These are phyloP conservation scores for Colletotrichum plurivorum DNA, from an alignment of 2,329 filamentous ascomycete species.

Conservation along the genomic window DNA sequence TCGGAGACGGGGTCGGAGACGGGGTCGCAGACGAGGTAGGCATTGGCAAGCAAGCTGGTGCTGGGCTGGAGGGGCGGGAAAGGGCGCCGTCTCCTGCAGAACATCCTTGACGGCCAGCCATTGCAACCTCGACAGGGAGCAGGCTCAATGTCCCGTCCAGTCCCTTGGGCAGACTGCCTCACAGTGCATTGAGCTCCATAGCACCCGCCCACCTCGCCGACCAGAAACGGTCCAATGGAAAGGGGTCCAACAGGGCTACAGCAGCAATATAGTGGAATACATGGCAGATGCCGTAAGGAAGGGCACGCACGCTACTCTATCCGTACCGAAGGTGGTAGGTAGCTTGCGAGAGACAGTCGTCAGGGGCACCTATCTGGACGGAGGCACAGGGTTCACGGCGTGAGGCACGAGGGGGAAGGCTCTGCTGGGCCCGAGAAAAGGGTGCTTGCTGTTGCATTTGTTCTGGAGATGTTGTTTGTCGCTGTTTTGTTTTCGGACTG, in stretches of 20 bases:
- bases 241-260: constrained; percentile 5
- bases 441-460: constrained; percentile 8
- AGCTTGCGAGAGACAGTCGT: constrained; percentile 1
- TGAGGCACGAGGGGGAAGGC: constrained; percentile 1
- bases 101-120: constrained; percentile 30
- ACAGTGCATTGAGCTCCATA: constrained; percentile 40
- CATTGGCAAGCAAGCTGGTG: background rate
- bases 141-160: constrained; percentile 16
- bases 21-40: too few relatives aligned
- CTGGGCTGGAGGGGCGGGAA: constrained; percentile 38
- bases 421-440: background rate
- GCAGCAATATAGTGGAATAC: constrained; percentile 13
- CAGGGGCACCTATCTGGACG: constrained; percentile 5
- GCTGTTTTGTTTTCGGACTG: constrained; percentile 8
- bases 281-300: constrained; percentile 17
- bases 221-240: background rate
- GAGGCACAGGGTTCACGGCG: constrained; percentile 4
- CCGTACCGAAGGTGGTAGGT: too few relatives aligned
- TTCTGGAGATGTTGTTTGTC: constrained; percentile 19
- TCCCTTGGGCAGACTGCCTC: constrained; percentile 23
- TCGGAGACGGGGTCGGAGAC: too few relatives aligned
- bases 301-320: too few relatives aligned
- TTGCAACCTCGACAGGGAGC: constrained; percentile 31
- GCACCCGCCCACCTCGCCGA: constrained; percentile 21
- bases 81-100: constrained; percentile 37